Evolutionary conservation across 805 yeast species (phyloP), one percentile per base, ranked within the genome.

Genomic region (Candida ulmi): DNA sequence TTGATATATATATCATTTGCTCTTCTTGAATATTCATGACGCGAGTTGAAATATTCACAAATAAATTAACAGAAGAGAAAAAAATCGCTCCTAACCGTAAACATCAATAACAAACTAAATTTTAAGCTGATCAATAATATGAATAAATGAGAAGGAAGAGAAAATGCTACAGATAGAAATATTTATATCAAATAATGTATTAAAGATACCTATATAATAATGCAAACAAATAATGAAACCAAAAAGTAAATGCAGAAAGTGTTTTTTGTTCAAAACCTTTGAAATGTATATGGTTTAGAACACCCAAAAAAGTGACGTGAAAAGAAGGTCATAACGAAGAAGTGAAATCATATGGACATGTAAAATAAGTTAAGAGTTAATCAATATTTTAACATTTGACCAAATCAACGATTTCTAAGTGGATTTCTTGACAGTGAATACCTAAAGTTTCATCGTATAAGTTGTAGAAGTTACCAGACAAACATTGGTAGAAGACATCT

Each of bases 391-490:
- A 70, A 68, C 88, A 81, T 33, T 61, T 51, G 46, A 78, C 70
- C 51, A 80, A 68, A 54, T 75, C 77, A 47, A 80, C 76, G 49
- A 79, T 67, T 46, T 67, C 67, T 54, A 83, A 71, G 58, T 77
- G 65, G 53, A 83, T 83, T 42, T 80, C 70, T 40, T 65, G 57
- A 72, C 90, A 82, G 56, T 80, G 85, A 23, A 57, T 62, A 43
- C 80, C 87, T 39, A 79, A 60, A 48, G 68, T 60, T 61, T 77
- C 66, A 60, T 81, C 86, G 64, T 83, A 83, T 63, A 83, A 67
- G 73, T 83, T 83, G 80, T 80, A 82, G 74, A 83, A 83, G 55
- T 68, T 69, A 52, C 91, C 91, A 29, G 88, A 80, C 50, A 74
- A 57, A 69, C 91, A 83, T 66, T 80, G 83, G 74, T 75, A 83